These are phyloP conservation scores for Mortierella sp. DNA, from an alignment of 371 early-diverging fungal species.

Conservation along the genomic window DNA sequence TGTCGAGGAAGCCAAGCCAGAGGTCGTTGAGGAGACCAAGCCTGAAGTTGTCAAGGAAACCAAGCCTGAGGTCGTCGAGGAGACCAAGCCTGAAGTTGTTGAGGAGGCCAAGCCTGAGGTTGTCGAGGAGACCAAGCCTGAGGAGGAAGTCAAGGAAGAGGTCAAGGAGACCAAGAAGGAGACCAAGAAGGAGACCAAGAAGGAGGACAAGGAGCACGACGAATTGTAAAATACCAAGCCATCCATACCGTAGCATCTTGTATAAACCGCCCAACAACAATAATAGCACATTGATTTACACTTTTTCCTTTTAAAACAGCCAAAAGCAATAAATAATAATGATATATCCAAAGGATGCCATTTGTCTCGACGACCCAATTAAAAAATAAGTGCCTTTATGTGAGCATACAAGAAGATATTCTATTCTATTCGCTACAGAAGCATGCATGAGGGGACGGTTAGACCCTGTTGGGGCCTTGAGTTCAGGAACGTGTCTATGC, in stretches of 20 bases:
- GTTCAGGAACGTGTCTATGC: neutral
- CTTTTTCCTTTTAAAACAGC: neutral
- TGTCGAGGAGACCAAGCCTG: neutral
- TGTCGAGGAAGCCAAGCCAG: conserved; percentile 11
- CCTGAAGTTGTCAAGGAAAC: no score
- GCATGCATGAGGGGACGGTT: neutral
- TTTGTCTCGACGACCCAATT: no score
- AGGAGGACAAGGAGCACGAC: conserved; percentile 34
- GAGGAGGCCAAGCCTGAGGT: conserved; percentile 7
- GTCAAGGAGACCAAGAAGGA: no score
- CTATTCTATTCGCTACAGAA: neutral
- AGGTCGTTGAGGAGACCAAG: conserved; percentile 17
- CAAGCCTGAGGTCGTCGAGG: conserved; percentile 17
- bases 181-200: conserved; percentile 17
- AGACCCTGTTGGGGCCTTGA: neutral
- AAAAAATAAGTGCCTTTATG: no score
- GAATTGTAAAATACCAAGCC: conserved; percentile 40
- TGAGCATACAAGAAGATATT: no score
- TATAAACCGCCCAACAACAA: neutral
- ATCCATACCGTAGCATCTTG: neutral
- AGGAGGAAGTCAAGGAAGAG: conserved; percentile 12
- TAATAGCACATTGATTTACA: neutral
- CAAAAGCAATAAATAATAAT: neutral
- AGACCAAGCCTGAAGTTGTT: conserved; percentile 10
- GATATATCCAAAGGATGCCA: neutral